Percentiles rank a stretch among this genome's conserved stretches.
Evolutionary conservation across 2,329 filamentous ascomycete genomes (phyloP).

Genomic region (Moelleriella libera): DNA sequence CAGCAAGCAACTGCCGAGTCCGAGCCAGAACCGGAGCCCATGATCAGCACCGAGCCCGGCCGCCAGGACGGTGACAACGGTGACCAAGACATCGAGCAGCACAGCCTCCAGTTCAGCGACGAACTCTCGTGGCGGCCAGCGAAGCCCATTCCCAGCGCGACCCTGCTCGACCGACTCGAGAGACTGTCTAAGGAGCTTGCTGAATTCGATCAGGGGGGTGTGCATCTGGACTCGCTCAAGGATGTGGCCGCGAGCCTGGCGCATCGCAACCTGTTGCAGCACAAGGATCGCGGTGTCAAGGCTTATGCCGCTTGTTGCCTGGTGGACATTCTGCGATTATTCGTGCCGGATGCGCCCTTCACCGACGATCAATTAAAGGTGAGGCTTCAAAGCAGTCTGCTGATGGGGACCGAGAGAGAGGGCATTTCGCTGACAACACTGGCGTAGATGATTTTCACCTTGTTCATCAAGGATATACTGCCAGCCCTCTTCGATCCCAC

Average conservation of each 20-base stretch:
- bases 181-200: slow-evolving; percentile 69
- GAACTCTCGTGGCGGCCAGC: slow-evolving; percentile 84
- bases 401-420: too few species aligned
- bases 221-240: slow-evolving; percentile 68
- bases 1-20: slow-evolving; percentile 8
- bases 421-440: too few species aligned
- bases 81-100: slow-evolving; percentile 7
- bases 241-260: slow-evolving; percentile 77
- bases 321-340: slow-evolving; percentile 84
- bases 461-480: slow-evolving; percentile 72
- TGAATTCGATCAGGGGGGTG: slow-evolving; percentile 75
- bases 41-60: slow-evolving; percentile 1
- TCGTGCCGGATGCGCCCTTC: slow-evolving; percentile 90
- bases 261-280: slow-evolving; percentile 65
- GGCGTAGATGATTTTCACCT: slow-evolving; percentile 73
- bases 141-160: slow-evolving; percentile 71
- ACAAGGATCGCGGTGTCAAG: slow-evolving; percentile 88
- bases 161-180: slow-evolving; percentile 70
- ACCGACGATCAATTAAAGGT: slow-evolving; percentile 84
- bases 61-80: slow-evolving; percentile 4
- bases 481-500: slow-evolving; percentile 75
- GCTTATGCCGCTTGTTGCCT: slow-evolving; percentile 81
- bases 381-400: too few species aligned
- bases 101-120: slow-evolving; percentile 63
- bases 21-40: slow-evolving; percentile 3